phyloP scores from a whole-genome alignment of 2,329 filamentous ascomycete genomes.

The Colletotrichum orbiculare region DNA sequence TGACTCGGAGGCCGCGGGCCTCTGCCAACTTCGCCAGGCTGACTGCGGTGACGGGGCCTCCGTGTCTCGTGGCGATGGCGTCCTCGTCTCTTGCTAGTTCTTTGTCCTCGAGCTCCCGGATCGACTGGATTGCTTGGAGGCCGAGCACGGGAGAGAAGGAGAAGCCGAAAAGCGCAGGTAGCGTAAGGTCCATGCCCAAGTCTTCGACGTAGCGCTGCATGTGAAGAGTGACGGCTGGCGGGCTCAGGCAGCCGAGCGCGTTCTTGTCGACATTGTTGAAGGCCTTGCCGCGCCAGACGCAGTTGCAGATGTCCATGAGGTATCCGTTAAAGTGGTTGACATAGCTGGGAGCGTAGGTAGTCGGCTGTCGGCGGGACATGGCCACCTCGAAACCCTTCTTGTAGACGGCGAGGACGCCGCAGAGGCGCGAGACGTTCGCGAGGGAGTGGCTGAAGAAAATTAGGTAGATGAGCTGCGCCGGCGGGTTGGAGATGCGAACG shows the following conservation, averaged over 20 bases:
- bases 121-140: slow-evolving; percentile 63
- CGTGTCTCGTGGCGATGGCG: slow-evolving; percentile 62
- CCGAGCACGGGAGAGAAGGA: slow-evolving; percentile 69
- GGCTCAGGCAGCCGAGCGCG: slow-evolving; percentile 65
- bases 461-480: slow-evolving; percentile 74
- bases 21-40: slow-evolving; percentile 72
- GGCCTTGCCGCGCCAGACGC: slow-evolving; percentile 80
- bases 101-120: slow-evolving; percentile 69
- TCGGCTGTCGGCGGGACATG: slow-evolving; percentile 50
- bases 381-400: slow-evolving; percentile 79
- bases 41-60: slow-evolving; percentile 76
- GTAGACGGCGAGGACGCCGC: slow-evolving; percentile 75
- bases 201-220: slow-evolving; percentile 61
- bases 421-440: slow-evolving; percentile 74
- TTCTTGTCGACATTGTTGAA: slow-evolving; percentile 75
- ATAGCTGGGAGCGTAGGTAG: slow-evolving; percentile 66
- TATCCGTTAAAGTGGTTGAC: slow-evolving; percentile 83
- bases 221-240: slow-evolving; percentile 54
- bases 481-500: slow-evolving; percentile 76
- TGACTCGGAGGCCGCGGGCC: slow-evolving; percentile 73
- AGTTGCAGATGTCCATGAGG: slow-evolving; percentile 88
- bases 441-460: slow-evolving; percentile 75
- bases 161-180: slow-evolving; percentile 66
- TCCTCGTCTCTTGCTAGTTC: slow-evolving; percentile 52
- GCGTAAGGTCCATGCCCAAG: slow-evolving; percentile 58